These are phyloP conservation scores for Colletotrichum aenigma DNA, from an alignment of 2,329 filamentous ascomycete species.

Conservation along the genomic window DNA sequence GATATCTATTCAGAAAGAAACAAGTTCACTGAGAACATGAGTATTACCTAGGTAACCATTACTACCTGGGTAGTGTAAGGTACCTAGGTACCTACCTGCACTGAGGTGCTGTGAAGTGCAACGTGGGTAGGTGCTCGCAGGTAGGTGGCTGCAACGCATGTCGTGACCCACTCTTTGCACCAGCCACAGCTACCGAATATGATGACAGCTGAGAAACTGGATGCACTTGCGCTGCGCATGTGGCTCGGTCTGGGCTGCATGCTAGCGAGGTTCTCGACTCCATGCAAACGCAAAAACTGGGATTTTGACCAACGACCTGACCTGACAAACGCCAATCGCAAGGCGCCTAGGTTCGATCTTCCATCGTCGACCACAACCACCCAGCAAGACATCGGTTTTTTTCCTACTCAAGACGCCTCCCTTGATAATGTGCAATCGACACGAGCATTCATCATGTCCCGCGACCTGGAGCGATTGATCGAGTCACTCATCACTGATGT, in stretches of 20 bases:
- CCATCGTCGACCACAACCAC: constrained; percentile 4
- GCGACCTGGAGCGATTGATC: constrained; percentile 21
- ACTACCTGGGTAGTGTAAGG: neutral
- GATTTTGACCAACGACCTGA: neutral
- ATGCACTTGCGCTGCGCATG: neutral
- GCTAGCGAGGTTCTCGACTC: neutral
- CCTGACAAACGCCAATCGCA: neutral
- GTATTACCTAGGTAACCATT: neutral
- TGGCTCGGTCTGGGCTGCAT: neutral
- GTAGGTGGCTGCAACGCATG: neutral
- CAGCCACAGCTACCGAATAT: neutral
- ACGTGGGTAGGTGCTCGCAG: too few relatives aligned
- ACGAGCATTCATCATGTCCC: constrained; percentile 6
- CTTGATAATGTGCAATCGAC: neutral
- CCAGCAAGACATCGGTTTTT: neutral
- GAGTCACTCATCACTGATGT: constrained; percentile 21
- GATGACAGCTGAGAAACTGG: neutral
- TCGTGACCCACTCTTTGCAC: neutral
- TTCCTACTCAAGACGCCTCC: neutral
- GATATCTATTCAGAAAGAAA: neutral
- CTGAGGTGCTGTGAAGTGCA: neutral
- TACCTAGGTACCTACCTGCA: neutral
- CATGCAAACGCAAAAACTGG: neutral
- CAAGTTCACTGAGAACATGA: neutral
- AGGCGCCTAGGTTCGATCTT: constrained; percentile 1